phyloP scores from a whole-genome alignment of 23 red algal species.

The Gracilaria vermiculophylla region DNA sequence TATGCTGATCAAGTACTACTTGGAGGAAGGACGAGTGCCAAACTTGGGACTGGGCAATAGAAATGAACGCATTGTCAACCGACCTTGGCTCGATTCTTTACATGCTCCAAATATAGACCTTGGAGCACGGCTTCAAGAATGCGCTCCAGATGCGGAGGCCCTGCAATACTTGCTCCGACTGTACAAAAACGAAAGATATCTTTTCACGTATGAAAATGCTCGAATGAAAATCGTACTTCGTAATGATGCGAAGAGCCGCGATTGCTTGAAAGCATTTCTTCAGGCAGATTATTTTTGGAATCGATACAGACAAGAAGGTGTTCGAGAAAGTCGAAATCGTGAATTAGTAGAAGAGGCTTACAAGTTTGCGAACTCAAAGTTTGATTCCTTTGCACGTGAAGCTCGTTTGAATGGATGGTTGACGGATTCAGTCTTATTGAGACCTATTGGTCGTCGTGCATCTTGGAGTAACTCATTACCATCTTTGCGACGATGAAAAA shows the following conservation, averaged over 20 bases:
- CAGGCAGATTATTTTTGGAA: slow-evolving; percentile 94
- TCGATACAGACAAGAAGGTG: slow-evolving; percentile 68
- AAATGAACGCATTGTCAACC: slow-evolving; percentile 78
- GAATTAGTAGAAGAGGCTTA: slow-evolving; percentile 82
- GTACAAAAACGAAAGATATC: slow-evolving; percentile 79
- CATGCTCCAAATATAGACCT: slow-evolving; percentile 91
- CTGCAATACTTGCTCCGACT: slow-evolving; percentile 72
- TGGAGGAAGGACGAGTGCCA: slow-evolving; percentile 69
- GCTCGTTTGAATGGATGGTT: slow-evolving; percentile 67
- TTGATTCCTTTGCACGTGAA: slow-evolving; percentile 80
- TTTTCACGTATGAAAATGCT: slow-evolving; percentile 81
- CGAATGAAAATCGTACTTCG: slow-evolving; percentile 87
- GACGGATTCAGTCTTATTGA: slow-evolving; percentile 70
- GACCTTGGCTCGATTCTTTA: slow-evolving; percentile 92
- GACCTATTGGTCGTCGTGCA: slow-evolving; percentile 75
- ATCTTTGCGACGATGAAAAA: neutral
- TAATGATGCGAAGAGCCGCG: slow-evolving; percentile 79
- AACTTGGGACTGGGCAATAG: slow-evolving; percentile 76
- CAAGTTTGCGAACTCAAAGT: slow-evolving; percentile 61
- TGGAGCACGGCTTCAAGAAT: slow-evolving; percentile 78
- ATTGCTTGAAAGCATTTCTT: slow-evolving; percentile 85
- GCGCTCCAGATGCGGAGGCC: slow-evolving; percentile 90
- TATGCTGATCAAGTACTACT: slow-evolving; percentile 89
- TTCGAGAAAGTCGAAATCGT: slow-evolving; percentile 71
- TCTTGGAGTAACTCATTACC: slow-evolving; percentile 61